Evolutionary conservation across 1,284 basidiomycete species (phyloP).

Genomic region (Ganoderma lucidum): DNA sequence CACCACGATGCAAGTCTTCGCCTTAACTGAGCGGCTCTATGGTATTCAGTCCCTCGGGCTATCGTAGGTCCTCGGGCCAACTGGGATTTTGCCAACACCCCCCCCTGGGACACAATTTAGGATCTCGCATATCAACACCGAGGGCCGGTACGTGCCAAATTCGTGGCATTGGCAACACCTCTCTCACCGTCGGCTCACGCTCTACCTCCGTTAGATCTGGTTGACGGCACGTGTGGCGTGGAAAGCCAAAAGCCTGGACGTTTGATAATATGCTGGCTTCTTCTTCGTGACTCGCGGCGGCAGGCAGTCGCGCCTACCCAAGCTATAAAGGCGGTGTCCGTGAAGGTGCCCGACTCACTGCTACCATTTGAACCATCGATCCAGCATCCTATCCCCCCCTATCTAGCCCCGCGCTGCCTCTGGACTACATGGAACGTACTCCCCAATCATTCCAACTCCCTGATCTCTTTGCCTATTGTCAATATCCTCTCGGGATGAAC

Average conservation of each 20-base stretch:
- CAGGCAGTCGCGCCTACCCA: conserved; percentile 16
- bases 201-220: conserved; percentile 22
- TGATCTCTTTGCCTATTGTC: conserved; percentile 39
- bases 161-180: conserved; percentile 14
- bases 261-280: conserved; percentile 15
- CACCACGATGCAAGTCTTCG: conserved; percentile 15
- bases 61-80: not conserved
- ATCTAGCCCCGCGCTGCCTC: not conserved
- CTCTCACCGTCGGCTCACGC: conserved; percentile 18
- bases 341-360: conserved; percentile 6
- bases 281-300: conserved; percentile 21
- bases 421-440: conserved; percentile 17
- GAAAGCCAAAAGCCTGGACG: conserved; percentile 23
- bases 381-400: not conserved
- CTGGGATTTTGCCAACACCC: not conserved
- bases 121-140: conserved; percentile 1
- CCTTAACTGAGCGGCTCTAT: conserved; percentile 8
- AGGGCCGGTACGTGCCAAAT: not conserved
- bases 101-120: not conserved
- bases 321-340: conserved; percentile 22
- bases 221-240: conserved; percentile 13
- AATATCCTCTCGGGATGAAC: conserved; percentile 35
- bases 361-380: not conserved
- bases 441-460: conserved; percentile 35
- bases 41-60: not conserved